Evolutionary conservation across 345 rosid species (phyloP).

Genomic region (Acer saccharum): DNA sequence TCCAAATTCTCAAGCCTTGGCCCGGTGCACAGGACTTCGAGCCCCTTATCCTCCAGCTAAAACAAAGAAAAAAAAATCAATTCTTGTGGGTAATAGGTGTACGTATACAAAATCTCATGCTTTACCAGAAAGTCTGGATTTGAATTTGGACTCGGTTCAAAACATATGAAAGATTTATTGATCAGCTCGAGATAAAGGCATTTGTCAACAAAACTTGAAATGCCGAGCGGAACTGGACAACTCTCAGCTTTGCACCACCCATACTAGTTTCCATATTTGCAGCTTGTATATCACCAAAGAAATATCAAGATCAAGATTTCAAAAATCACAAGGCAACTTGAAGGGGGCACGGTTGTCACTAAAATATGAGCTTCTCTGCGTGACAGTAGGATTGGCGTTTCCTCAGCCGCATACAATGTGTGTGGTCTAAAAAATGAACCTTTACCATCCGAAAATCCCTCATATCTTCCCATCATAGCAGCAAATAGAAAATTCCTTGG

Average conservation of each 20-base stretch:
- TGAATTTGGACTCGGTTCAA: not conserved
- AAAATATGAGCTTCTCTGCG: not conserved
- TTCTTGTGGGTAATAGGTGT: not conserved
- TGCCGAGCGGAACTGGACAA: not conserved
- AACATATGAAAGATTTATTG: not conserved
- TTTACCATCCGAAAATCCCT: not conserved
- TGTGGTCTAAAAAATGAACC: not conserved
- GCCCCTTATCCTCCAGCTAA: no score
- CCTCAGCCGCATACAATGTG: not conserved
- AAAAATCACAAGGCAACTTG: not conserved
- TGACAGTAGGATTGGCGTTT: not conserved
- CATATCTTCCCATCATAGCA: not conserved
- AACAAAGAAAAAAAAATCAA: not conserved
- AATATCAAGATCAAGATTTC: not conserved
- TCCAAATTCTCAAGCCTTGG: not conserved
- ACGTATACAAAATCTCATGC: not conserved
- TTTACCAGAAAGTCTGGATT: not conserved
- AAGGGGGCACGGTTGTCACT: not conserved
- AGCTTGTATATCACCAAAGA: slow-evolving; percentile 8
- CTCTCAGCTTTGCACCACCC: not conserved
- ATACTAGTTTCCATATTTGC: not conserved
- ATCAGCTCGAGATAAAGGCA: not conserved
- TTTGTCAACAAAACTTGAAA: slow-evolving; percentile 13
- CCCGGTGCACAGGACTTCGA: no score
- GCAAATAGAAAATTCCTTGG: not conserved